phyloP scores from a whole-genome alignment of 148 eudicot genomes.

The Rhododendron molle region DNA sequence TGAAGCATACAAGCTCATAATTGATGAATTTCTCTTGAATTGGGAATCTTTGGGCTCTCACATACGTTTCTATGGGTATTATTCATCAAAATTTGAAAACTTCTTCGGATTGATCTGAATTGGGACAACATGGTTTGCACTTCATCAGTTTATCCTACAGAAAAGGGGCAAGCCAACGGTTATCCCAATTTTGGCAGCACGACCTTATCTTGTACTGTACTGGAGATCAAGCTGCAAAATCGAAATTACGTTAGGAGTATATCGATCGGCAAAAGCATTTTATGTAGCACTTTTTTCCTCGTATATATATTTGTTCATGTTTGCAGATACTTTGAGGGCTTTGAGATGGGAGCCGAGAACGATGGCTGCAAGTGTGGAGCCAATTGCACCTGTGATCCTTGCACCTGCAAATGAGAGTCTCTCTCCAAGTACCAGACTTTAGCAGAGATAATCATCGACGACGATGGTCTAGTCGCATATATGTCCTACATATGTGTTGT shows the following conservation, averaged over 20 bases:
- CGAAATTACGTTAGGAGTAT: neutral
- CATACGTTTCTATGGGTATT: neutral
- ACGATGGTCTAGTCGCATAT: neutral
- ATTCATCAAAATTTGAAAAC: neutral
- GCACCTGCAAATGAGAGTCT: constrained; percentile 64
- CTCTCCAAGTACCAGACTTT: neutral
- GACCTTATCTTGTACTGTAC: neutral
- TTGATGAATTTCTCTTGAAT: neutral
- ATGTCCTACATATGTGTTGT: neutral
- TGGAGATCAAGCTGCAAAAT: neutral
- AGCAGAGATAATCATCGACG: neutral
- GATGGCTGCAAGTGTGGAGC: constrained; percentile 77
- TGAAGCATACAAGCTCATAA: neutral
- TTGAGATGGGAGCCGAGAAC: constrained; percentile 58
- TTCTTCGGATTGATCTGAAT: neutral
- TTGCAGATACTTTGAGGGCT: constrained; percentile 33
- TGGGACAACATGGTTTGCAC: neutral
- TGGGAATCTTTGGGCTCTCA: neutral
- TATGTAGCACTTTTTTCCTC: neutral
- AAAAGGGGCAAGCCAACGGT: neutral
- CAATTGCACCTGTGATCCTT: constrained; percentile 74
- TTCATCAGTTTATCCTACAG: neutral
- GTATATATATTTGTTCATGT: neutral
- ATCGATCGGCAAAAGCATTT: neutral
- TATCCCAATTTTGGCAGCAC: neutral